Conservation (phyloP, 331 rosid species). For the Arachis monticola region DNA sequence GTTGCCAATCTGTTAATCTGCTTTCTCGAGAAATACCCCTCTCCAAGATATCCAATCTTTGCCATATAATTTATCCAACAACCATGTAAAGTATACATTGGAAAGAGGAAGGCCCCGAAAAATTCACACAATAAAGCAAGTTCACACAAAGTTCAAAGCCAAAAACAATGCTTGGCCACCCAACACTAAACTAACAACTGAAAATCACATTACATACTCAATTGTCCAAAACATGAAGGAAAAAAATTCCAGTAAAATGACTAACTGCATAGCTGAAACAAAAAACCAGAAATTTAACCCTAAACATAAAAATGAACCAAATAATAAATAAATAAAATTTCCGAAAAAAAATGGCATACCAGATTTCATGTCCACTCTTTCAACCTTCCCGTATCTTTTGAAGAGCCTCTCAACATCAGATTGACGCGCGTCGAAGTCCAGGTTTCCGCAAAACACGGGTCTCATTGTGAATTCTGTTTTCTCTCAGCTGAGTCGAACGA, state of each 20-base stretch:
- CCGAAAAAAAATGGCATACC: conserved; percentile 50
- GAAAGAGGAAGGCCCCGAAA: conserved; percentile 20
- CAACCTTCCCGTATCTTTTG: conserved; percentile 80
- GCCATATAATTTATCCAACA: conserved; percentile 28
- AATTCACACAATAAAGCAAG: conserved; percentile 30
- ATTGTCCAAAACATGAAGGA: neutral
- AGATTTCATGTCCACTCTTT: conserved; percentile 83
- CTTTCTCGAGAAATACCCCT: conserved; percentile 9
- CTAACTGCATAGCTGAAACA: conserved; percentile 5
- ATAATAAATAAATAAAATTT: neutral
- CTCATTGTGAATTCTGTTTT: conserved; percentile 43
- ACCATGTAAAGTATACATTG: neutral
- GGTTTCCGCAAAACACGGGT: conserved; percentile 83
- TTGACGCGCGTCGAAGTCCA: conserved; percentile 83
- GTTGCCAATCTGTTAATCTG: conserved; percentile 18
- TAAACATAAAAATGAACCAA: neutral
- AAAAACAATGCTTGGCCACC: conserved; percentile 8
- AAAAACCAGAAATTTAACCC: neutral
- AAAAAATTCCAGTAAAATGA: neutral
- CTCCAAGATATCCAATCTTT: conserved; percentile 21
- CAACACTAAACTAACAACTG: neutral
- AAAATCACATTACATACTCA: conserved; percentile 10
- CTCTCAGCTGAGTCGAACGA: conserved; percentile 30
- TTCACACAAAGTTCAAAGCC: conserved; percentile 21
- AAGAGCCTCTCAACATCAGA: conserved; percentile 82